Percentiles rank a stretch among this genome's conserved stretches.
Conservation (phyloP, 2,329 filamentous ascomycete genomes). For the Exserohilum turcica region DNA sequence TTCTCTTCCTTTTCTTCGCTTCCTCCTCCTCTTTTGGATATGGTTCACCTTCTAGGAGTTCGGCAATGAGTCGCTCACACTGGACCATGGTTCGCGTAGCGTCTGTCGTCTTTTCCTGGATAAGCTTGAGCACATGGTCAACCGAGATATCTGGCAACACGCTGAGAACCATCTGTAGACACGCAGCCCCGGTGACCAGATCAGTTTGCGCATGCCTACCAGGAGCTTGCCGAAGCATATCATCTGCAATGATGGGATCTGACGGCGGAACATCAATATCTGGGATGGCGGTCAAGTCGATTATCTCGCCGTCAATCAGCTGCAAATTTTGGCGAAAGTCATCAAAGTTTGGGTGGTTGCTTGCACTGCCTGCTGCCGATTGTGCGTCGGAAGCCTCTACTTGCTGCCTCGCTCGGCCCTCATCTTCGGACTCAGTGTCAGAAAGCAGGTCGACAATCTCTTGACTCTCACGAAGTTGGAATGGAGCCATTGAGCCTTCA, state of each 20-base stretch:
- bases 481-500: constrained; percentile 16
- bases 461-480: neutral
- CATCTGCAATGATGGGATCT: neutral
- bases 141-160: constrained; percentile 44
- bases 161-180: constrained; percentile 40
- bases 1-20: constrained; percentile 38
- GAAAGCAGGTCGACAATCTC: constrained; percentile 32
- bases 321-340: neutral
- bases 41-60: constrained; percentile 36
- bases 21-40: constrained; percentile 45
- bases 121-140: constrained; percentile 36
- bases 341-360: constrained; percentile 10
- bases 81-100: constrained; percentile 25
- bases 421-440: constrained; percentile 28
- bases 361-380: neutral
- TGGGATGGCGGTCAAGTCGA: constrained; percentile 33
- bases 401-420: neutral
- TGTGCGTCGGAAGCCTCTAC: constrained; percentile 11
- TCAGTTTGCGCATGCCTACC: neutral
- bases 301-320: constrained; percentile 10
- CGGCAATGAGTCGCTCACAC: constrained; percentile 36
- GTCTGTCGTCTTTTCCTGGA: constrained; percentile 30
- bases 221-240: neutral
- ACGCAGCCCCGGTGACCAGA: constrained; percentile 31
- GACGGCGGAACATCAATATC: constrained; percentile 31